Evolutionary conservation across 768 basidiomycete genomes (phyloP), one percentile per base, ranked within the genome.

Genomic region (Sutorius australiensis): DNA sequence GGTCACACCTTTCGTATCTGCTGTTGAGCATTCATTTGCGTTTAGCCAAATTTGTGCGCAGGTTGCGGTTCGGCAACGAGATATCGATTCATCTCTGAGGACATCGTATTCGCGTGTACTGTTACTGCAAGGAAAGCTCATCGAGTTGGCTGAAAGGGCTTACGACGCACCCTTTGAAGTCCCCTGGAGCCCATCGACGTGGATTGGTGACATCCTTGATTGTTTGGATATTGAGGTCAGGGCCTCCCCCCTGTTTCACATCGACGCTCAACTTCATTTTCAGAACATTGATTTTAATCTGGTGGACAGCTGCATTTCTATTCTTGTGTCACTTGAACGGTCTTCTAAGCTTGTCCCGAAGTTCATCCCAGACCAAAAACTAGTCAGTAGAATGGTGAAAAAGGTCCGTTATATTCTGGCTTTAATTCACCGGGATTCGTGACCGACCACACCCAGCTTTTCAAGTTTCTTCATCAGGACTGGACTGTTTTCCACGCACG

Each of bases 401-500:
- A 73, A 68, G 57, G 82, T 81, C 24, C 21, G 75, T 60, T 21
- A 16, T 32, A 3, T 33, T 17, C 12, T 17, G 19, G 39, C 16
- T 12, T 21, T 46, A 1, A 14, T 14, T 38, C 28, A 36, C 2
- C 33, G 21, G 2, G 27, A 38, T 37, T 45, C 51, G 38, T 56
- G 42, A 62, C 55, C 16, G 17, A 45, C 16, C 6, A n/a, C 38
- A 41, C 55, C 28, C 73, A 89, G 77, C 75, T 97, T 2, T 74
- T 95, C 55, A 75, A 72, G 48, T 97, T 92, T 67, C 77, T 99
- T 24, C 77, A 79, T 10, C 78, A 83, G 0, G 73, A 86, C 39
- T 81, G 68, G 57, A 73, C 86, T 0, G 74, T 80, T 1, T 95
- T 92, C 65, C 94, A 98, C 67, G 79, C 82, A 46, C 87, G 92